Percentiles rank a stretch among this genome's conserved stretches.
These are phyloP conservation scores for Cyclotella choctawhatcheeana DNA, from an alignment of 108 stramenopile species.

Conservation along the genomic window DNA sequence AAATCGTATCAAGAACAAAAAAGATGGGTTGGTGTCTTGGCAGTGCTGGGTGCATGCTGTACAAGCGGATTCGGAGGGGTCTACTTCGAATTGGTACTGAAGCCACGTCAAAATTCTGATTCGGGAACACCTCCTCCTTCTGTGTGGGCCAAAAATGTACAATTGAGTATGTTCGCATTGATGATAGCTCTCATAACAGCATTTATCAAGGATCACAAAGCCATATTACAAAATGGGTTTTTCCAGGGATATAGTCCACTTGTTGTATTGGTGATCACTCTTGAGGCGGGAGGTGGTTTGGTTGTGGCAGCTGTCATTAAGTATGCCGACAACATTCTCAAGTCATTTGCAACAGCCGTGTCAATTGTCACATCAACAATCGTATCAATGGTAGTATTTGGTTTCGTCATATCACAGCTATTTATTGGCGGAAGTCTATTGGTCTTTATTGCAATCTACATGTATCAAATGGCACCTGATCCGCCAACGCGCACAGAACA, in stretches of 20 bases:
- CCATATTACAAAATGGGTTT: conserved; percentile 77
- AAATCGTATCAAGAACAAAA: conserved; percentile 54
- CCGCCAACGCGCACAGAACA: conserved; percentile 6
- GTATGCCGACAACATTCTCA: conserved; percentile 88
- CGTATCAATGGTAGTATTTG: conserved; percentile 59
- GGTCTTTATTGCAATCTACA: conserved; percentile 34
- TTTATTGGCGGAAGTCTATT: conserved; percentile 38
- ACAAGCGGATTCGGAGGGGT: conserved; percentile 96
- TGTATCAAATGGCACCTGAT: conserved; percentile 42
- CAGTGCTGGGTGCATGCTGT: conserved; percentile 93
- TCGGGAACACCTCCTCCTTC: conserved; percentile 45
- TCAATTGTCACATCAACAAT: conserved; percentile 52
- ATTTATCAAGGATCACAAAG: conserved; percentile 71
- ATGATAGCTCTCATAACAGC: conserved; percentile 77
- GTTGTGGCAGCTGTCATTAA: conserved; percentile 86
- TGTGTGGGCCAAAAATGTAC: conserved; percentile 96
- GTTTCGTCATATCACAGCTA: conserved; percentile 43
- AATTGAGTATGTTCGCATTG: conserved; percentile 94
- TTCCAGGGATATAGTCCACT: conserved; percentile 87
- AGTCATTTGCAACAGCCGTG: conserved; percentile 77
- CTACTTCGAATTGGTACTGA: conserved; percentile 97
- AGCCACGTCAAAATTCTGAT: conserved; percentile 57
- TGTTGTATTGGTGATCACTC: conserved; percentile 84
- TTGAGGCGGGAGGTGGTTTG: conserved; percentile 88
- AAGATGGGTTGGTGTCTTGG: conserved; percentile 84